Base-by-base conservation (phyloP, 2,329 filamentous ascomycete species). In the Monilinia aucupariae region DNA sequence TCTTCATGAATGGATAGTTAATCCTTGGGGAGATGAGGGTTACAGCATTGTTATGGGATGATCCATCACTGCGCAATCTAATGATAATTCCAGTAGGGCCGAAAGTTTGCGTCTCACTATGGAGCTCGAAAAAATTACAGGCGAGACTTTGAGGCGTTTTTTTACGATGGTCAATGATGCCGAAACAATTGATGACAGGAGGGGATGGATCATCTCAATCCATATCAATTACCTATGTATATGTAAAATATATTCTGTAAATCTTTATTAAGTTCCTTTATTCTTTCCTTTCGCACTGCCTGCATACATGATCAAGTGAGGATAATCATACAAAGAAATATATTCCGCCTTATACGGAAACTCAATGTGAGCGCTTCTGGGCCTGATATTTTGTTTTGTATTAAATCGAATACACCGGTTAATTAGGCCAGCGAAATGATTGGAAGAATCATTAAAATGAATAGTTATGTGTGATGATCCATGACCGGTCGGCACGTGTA, bases 131-230 rank as follows among this genome's bases (percentile, higher is more conserved):
- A 3, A 43, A 45, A 32, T 45, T 7, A 22, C 12, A 34, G 39
- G 45, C 30, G 9, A 32, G 27, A 30, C 13, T 22, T 10, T 32
- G 20, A 4, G 27, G 27, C 53, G 27, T 55, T 45, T 32, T 22
- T 56, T 30, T 27, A 56, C 32, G 27, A 32, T 32, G 39, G 53
- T 39, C 27, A 45, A 55, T 56, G 53, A 56, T 56, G n/a, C 27
- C 41, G 27, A 55, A 32, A 3, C 27, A 10, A 55, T 8, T 41
- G 25, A 43, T 32, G 5, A 43, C 12, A 30, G 41, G 20, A 51
- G 32, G 53, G 53, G 41, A 56, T 45, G 39, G 30, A 47, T 56
- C 32, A 10, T 34, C 45, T 2, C 22, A 43, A 56, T 13, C 20
- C 45, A 22, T 20, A 6, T 32, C 7, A 56, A 45, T 25, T 20